Evolutionary conservation across 2,329 filamentous ascomycete species (phyloP).

Genomic region (Dichotomopilus funicola): DNA sequence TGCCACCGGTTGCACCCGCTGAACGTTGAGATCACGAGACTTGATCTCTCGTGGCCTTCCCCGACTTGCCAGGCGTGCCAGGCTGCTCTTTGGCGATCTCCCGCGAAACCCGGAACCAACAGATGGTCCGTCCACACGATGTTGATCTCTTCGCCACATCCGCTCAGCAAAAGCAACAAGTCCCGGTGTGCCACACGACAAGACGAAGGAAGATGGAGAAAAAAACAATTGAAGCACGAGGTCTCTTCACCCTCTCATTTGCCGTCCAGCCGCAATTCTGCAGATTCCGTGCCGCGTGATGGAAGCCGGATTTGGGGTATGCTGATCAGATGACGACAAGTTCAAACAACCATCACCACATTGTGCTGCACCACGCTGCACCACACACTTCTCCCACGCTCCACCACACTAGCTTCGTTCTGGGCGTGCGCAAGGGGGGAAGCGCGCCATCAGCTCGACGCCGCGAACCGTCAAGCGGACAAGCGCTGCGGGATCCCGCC

Average conservation of each 20-base stretch:
- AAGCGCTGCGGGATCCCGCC: not conserved
- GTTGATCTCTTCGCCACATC: not conserved
- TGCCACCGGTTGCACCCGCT: not conserved
- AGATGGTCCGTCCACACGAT: not conserved
- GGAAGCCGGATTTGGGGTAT: not conserved
- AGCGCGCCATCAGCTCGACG: too few species aligned
- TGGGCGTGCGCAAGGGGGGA: too few species aligned
- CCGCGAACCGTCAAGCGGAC: not conserved
- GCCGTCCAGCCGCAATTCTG: not conserved
- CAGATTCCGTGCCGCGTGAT: not conserved
- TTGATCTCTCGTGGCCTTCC: too few species aligned
- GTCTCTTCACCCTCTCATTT: not conserved
- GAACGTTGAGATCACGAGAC: not conserved
- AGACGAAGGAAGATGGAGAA: too few species aligned
- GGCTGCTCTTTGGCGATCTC: not conserved
- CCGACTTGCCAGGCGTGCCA: not conserved
- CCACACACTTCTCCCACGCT: too few species aligned
- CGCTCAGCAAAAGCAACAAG: too few species aligned
- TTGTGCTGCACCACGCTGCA: too few species aligned
- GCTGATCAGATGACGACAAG: slow-evolving; percentile 8
- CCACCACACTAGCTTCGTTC: too few species aligned
- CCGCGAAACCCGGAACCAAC: not conserved
- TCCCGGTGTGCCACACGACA: too few species aligned
- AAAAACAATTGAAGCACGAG: not conserved
- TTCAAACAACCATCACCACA: not conserved